phyloP scores from a whole-genome alignment of 2,329 filamentous ascomycete genomes.

The Talaromyces sp. region DNA sequence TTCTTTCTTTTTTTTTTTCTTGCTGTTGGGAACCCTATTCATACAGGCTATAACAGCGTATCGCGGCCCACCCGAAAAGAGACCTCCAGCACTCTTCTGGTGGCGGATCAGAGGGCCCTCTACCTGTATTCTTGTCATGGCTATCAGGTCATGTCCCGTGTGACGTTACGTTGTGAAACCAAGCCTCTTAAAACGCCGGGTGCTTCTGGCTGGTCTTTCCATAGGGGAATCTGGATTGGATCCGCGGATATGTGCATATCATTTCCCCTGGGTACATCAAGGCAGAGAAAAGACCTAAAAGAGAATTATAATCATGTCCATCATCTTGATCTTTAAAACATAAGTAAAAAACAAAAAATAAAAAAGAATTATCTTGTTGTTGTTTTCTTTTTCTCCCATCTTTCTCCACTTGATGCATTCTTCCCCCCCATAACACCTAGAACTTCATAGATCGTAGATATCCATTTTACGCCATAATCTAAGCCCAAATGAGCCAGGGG shows the following conservation, averaged over 20 bases:
- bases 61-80: background rate
- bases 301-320: background rate
- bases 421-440: background rate
- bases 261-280: constrained; percentile 33
- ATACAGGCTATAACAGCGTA: background rate
- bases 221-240: constrained; percentile 25
- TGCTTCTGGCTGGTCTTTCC: constrained; percentile 26
- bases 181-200: constrained; percentile 33
- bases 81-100: background rate
- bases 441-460: background rate
- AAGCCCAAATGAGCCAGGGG: background rate
- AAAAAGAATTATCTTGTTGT: background rate
- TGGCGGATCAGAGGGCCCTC: constrained; percentile 19
- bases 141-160: constrained; percentile 36
- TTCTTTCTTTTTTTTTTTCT: background rate
- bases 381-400: background rate
- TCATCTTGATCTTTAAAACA: background rate
- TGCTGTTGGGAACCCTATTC: background rate
- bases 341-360: constrained; percentile 4
- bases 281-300: constrained; percentile 15
- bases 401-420: constrained; percentile 3
- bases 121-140: constrained; percentile 1
- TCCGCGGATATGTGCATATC: constrained; percentile 38
- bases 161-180: constrained; percentile 46
- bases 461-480: constrained; percentile 3